A percentile compares a stretch with the other conserved stretches of the same genome.
phyloP scores from a whole-genome alignment of 306 rosid species.

The Fagus crenata region DNA sequence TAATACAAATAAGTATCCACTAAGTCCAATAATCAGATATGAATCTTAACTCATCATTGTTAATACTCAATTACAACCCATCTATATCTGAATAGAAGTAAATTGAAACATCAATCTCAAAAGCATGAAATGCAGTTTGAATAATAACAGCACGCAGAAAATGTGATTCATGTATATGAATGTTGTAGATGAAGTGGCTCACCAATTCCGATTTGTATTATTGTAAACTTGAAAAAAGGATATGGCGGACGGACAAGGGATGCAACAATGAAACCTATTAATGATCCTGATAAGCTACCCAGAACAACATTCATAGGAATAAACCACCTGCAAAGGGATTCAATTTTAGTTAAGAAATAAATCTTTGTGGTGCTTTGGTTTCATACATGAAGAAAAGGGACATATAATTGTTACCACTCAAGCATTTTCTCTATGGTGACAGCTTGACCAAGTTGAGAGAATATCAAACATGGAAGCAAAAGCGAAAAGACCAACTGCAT shows the following conservation, averaged over 20 bases:
- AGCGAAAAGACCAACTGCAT: slow-evolving; percentile 90
- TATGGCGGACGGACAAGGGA: slow-evolving; percentile 74
- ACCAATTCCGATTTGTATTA: slow-evolving; percentile 92
- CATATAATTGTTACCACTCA: slow-evolving; percentile 57
- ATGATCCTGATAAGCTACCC: slow-evolving; percentile 65
- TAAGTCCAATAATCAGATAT: neutral
- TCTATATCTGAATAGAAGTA: neutral
- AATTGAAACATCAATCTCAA: neutral
- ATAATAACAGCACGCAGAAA: neutral
- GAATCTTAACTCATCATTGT: neutral
- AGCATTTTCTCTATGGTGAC: slow-evolving; percentile 77
- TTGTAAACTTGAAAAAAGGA: slow-evolving; percentile 91
- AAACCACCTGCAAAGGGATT: slow-evolving; percentile 80
- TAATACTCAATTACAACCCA: neutral
- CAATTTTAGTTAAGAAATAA: slow-evolving; percentile 8
- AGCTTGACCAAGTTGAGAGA: slow-evolving; percentile 91
- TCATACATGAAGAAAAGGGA: neutral
- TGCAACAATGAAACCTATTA: slow-evolving; percentile 85
- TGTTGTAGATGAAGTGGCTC: slow-evolving; percentile 22
- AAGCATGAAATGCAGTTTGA: neutral
- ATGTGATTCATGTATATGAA: neutral
- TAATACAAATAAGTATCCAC: neutral
- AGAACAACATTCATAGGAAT: slow-evolving; percentile 84
- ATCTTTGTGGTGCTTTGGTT: neutral
- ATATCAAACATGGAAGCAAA: slow-evolving; percentile 90